Evolutionary conservation across 306 rosid genomes (phyloP).

Genomic region (Cicer yamashitae): DNA sequence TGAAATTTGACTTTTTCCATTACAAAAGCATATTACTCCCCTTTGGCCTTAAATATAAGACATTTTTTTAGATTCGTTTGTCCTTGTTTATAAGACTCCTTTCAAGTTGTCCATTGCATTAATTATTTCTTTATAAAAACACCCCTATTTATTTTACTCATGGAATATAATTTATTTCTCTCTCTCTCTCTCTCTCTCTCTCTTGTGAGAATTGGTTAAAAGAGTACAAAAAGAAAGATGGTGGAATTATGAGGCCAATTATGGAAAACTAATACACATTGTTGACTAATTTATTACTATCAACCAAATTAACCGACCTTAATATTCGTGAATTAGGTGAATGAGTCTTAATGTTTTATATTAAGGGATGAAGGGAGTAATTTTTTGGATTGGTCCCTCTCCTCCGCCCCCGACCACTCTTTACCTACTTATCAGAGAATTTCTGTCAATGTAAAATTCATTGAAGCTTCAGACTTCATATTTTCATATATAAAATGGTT

Average conservation of each 20-base stretch:
- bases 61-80: neutral
- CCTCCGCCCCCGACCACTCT: neutral
- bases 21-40: constrained; percentile 8
- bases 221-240: neutral
- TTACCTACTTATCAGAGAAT: constrained; percentile 23
- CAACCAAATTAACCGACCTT: neutral
- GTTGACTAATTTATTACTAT: neutral
- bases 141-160: neutral
- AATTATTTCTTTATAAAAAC: neutral
- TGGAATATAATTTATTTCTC: neutral
- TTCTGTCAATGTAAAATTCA: neutral
- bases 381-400: neutral
- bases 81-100: neutral
- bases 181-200: neutral
- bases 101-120: neutral
- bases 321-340: neutral
- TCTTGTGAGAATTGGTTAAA: neutral
- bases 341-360: neutral
- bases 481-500: constrained; percentile 28
- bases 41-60: neutral
- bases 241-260: neutral
- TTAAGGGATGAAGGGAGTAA: neutral
- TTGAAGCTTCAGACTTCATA: constrained; percentile 13
- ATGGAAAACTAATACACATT: neutral
- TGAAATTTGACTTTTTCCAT: constrained; percentile 11